Percentiles rank a stretch among this genome's conserved stretches.
Conservation (phyloP, 2,329 filamentous ascomycete species). For the Trichoderma sp. region DNA sequence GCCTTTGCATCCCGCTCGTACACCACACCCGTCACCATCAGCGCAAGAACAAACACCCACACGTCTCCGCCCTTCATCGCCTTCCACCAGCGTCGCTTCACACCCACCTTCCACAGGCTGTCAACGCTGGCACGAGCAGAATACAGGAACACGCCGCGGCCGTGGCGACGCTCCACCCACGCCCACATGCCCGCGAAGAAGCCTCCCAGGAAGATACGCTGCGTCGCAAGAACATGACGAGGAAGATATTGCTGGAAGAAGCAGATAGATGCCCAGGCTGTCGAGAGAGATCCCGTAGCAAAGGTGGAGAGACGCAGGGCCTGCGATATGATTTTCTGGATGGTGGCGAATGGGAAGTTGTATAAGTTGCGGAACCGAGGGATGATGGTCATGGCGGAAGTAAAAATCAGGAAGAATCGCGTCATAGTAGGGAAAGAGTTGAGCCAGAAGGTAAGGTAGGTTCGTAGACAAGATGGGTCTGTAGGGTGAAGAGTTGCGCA, state of each 20-base stretch:
- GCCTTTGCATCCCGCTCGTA: constrained; percentile 72
- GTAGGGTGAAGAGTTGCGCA: constrained; percentile 87
- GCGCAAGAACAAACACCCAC: constrained; percentile 74
- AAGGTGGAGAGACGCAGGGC: constrained; percentile 77
- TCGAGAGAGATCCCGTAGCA: constrained; percentile 75
- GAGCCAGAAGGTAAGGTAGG: constrained; percentile 85
- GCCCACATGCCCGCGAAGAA: constrained; percentile 85
- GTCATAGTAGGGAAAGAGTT: constrained; percentile 77
- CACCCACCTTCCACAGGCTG: constrained; percentile 88
- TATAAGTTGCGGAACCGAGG: constrained; percentile 69
- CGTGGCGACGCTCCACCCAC: constrained; percentile 67
- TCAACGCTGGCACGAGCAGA: constrained; percentile 77
- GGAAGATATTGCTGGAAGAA: constrained; percentile 82
- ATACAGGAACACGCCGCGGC: constrained; percentile 74
- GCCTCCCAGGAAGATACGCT: constrained; percentile 88
- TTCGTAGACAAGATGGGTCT: constrained; percentile 84
- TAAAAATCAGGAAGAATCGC: constrained; percentile 75
- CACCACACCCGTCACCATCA: constrained; percentile 76
- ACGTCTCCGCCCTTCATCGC: constrained; percentile 82
- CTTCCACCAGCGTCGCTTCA: constrained; percentile 86
- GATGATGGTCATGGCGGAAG: constrained; percentile 66
- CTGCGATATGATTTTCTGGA: constrained; percentile 65
- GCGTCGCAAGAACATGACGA: constrained; percentile 70
- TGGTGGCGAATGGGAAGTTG: constrained; percentile 64
- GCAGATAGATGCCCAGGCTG: constrained; percentile 86